Conservation (phyloP, 305 asterid genomes). For the Fraxinus albicans region DNA sequence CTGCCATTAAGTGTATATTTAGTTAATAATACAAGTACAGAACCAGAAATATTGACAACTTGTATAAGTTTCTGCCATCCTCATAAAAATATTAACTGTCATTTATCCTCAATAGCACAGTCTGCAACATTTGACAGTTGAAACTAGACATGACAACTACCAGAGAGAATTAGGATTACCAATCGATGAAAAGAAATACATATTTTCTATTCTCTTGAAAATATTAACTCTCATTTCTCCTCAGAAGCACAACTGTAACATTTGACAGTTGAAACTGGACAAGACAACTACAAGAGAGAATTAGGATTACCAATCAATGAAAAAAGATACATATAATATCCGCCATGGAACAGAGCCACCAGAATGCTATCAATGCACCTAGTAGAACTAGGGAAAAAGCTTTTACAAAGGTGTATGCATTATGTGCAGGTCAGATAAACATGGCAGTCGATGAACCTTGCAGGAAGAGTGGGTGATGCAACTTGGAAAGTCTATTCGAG, state of each 20-base stretch:
- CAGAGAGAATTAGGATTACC: conserved; percentile 4
- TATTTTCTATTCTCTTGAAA: neutral
- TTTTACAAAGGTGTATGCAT: neutral
- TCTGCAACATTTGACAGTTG: neutral
- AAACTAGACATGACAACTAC: conserved; percentile 12
- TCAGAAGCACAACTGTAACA: neutral
- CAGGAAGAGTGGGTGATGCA: neutral
- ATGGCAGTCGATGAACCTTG: neutral
- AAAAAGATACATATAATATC: neutral
- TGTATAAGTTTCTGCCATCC: neutral
- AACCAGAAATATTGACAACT: conserved; percentile 9
- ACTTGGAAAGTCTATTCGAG: too few relatives aligned
- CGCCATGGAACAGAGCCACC: conserved; percentile 10
- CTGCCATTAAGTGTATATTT: conserved; percentile 51
- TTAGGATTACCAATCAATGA: neutral
- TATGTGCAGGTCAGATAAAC: neutral
- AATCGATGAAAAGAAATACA: conserved; percentile 1
- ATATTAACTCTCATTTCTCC: conserved; percentile 1
- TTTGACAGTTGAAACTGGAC: conserved; percentile 7
- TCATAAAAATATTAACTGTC: neutral
- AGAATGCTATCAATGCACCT: neutral
- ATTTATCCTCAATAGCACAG: neutral
- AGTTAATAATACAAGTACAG: conserved; percentile 8
- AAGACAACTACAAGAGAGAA: conserved; percentile 12
- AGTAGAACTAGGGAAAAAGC: neutral